These are phyloP conservation scores for Apiospora saccharicola DNA, from an alignment of 2,329 filamentous ascomycete species.

Conservation along the genomic window DNA sequence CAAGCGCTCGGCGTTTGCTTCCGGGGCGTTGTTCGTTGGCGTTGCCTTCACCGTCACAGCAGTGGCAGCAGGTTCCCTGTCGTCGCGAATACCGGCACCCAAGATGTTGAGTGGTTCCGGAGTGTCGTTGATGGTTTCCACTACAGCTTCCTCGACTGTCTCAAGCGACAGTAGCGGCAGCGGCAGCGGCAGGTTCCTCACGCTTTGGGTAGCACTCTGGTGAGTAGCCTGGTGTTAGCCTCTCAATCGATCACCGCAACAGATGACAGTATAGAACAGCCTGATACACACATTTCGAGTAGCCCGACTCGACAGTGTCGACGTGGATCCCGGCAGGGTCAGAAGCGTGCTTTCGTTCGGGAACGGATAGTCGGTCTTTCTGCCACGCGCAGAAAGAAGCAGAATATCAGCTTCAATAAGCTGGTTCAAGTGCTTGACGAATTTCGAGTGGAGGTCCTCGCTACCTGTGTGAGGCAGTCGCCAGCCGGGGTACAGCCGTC, in stretches of 20 bases:
- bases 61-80: neutral
- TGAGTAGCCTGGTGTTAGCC: too few species aligned
- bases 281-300: too few species aligned
- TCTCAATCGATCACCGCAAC: too few species aligned
- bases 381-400: neutral
- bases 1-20: neutral
- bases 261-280: too few species aligned
- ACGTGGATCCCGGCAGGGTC: slow-evolving; percentile 26
- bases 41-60: too few species aligned
- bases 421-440: slow-evolving; percentile 29
- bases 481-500: slow-evolving; percentile 55
- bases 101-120: neutral
- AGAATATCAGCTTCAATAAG: neutral
- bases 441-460: slow-evolving; percentile 14
- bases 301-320: slow-evolving; percentile 19
- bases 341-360: slow-evolving; percentile 34
- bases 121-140: too few species aligned
- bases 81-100: neutral
- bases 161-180: too few species aligned
- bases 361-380: slow-evolving; percentile 24
- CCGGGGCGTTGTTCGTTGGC: neutral
- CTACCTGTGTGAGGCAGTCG: slow-evolving; percentile 43
- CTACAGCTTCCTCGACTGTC: neutral
- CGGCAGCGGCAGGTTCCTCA: too few species aligned
- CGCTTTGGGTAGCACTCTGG: neutral